Base-by-base conservation (phyloP, 1,139 yeast genomes). In the Kodamaea arcana region DNA sequence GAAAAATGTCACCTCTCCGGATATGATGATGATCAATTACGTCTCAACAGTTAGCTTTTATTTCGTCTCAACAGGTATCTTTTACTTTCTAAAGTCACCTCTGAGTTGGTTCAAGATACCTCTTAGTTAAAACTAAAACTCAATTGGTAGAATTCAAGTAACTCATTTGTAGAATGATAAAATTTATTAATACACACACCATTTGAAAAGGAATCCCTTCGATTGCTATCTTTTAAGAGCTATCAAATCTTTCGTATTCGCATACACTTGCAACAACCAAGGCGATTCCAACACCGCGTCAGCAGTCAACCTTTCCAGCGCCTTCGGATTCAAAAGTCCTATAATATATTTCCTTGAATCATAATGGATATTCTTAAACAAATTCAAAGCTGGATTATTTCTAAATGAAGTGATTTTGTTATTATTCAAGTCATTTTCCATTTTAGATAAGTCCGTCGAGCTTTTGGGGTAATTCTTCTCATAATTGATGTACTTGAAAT, bases 211-310 rank as follows among this genome's bases (percentile, higher is more conserved):
- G n/a, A n/a, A n/a, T n/a, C n/a, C n/a, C n/a, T n/a, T n/a, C n/a
- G n/a, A n/a, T n/a, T n/a, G 22, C 22, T 18, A 18, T 18, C 22
- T 18, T 9, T 18, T 18, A 6, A 27, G 11, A 10, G 47, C 41
- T 2, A 60, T 41, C 34, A 69, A 52, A 27, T 67, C 74, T 34
- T 57, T 59, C 4, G 72, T 60, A 35, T 65, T 52, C n/a, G 73
- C 69, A 45, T 66, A 69, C 8, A 64, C 69, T 39, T 66, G 72
- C n/a, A 45, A 43, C 27, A 69, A 45, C 75, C 75, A 69, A 33
- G 56, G 56, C 2, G 69, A 55, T 7, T 50, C 46, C 32, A 69
- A 47, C 17, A 68, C 48, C 12, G 52, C 56, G 10, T 48, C 50
- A 3, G 58, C 46, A 11, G 52, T 44, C 15, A 52, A 30, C 31